These are phyloP conservation scores for Aspergillus sp. DNA, from an alignment of 2,329 filamentous ascomycete genomes.

Conservation along the genomic window DNA sequence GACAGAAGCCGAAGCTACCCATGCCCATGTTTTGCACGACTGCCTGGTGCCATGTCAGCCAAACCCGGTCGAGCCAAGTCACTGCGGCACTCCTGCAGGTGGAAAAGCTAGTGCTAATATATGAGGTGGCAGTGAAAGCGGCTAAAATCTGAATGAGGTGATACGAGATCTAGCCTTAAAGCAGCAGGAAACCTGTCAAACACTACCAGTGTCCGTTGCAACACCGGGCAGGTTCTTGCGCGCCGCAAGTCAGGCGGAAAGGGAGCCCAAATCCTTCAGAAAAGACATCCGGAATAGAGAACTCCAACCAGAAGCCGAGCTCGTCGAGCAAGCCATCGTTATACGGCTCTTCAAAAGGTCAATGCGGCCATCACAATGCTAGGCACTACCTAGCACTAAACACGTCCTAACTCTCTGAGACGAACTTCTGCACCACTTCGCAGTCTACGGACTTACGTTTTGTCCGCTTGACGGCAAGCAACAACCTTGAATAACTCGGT, in stretches of 20 bases:
- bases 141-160: not conserved
- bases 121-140: not conserved
- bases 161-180: not conserved
- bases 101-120: not conserved
- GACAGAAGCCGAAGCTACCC: not conserved
- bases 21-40: not conserved
- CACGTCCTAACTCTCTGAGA: not conserved
- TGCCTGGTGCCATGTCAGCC: not conserved
- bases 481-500: not conserved
- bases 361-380: not conserved
- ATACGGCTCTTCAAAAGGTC: not conserved
- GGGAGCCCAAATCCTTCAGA: not conserved
- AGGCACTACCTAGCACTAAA: not conserved
- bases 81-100: not conserved
- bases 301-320: not conserved
- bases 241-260: too few species aligned
- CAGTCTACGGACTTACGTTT: not conserved
- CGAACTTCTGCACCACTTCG: not conserved
- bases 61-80: not conserved
- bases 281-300: not conserved
- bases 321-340: not conserved
- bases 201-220: not conserved
- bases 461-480: not conserved
- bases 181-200: not conserved
- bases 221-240: not conserved